Evolutionary conservation across 2,329 filamentous ascomycete species (phyloP), one percentile per base, ranked within the genome.

Genomic region (Graphiopsis chlorocephala): DNA sequence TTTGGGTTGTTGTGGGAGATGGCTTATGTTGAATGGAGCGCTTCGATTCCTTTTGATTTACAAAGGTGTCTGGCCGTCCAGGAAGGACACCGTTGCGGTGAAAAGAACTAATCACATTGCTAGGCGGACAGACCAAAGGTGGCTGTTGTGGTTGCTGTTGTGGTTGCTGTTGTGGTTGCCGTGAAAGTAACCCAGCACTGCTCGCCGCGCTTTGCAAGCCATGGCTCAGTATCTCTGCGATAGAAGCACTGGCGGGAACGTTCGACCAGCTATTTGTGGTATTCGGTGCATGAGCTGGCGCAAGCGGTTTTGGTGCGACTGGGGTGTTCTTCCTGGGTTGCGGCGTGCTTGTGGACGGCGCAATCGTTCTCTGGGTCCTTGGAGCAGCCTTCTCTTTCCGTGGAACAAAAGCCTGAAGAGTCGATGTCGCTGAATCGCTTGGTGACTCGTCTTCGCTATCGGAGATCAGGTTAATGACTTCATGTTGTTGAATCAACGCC

Each of bases 311-410:
- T 20, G 15, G 28, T 20, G 50, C 50, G 3, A 53, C 5, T 11
- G 26, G 26, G 1, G 28, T 20, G n/a, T 29, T 11, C 0, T 28
- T 28, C 7, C 7, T n/a, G 8, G 26, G 50, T 53, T 53, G 50
- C 50, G 50, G 50, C 17, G 6, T 31, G 17, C 17, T 31, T 53
- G 50, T 28, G 28, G n/a, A 0, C 8, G 28, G 25, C 50, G 50
- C 17, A 31, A 29, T 31, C 12, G 17, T 3, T 11, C 29, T 53
- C 50, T 31, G 28, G n/a, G 26, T 17, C 11, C 12, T 29, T 12
- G 50, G 26, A 38, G 31, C n/a, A 1, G 53, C 31, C 64, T 67
- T 68, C 50, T 68, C 33, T 58, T 65, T 67, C 3, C 66, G 60
- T 14, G 65, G 64, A 23, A 56, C 45, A 20, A 69, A 69, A 15